Base-by-base conservation (phyloP, 1,139 yeast species). In the Hyphopichia pseudoburtonii region DNA sequence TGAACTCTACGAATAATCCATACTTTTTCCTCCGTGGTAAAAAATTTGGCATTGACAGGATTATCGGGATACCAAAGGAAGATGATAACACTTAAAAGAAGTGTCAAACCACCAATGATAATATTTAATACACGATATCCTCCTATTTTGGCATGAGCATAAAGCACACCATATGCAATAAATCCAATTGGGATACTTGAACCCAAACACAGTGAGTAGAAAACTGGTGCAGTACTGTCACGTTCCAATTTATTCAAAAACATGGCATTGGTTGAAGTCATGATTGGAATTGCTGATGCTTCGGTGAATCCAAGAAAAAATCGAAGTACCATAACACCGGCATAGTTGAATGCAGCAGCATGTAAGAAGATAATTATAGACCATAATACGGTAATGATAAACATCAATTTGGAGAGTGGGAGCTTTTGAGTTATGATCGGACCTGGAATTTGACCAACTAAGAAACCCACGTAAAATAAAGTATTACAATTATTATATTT, bases 261-360 rank as follows among this genome's bases (percentile, higher is more conserved):
- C 60, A 67, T 71, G n/a, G 64, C 66, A 52, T 66, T 62, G 2
- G 77, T 70, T 18, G 64, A 56, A 32, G 61, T 63, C 32, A 66
- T 42, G 14, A 62, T 44, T 6, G 76, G 73, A 17, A 69, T 56
- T 5, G 69, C 62, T 34, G 62, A 58, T 10, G 74, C 55, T 46
- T 73, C 78, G n/a, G 65, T 60, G 40, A 70, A 51, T 2, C 78
- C 78, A 19, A 73, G 54, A 48, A 70, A 67, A 49, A 73, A 71
- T 43, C 79, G 54, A 22, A 70, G 42, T 2, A 58, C 66, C 17
- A 61, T 50, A 1, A 73, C 61, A 17, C 76, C 78, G 31, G 61
- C 58, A 44, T 64, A 70, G 42, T 64, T 64, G 32, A 42, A 49
- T 16, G 73, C 71, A 2, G 66, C 51, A 44, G 73, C 67, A 22